Evolutionary conservation across 306 rosid genomes (phyloP).

Genomic region (Vigna angularis): DNA sequence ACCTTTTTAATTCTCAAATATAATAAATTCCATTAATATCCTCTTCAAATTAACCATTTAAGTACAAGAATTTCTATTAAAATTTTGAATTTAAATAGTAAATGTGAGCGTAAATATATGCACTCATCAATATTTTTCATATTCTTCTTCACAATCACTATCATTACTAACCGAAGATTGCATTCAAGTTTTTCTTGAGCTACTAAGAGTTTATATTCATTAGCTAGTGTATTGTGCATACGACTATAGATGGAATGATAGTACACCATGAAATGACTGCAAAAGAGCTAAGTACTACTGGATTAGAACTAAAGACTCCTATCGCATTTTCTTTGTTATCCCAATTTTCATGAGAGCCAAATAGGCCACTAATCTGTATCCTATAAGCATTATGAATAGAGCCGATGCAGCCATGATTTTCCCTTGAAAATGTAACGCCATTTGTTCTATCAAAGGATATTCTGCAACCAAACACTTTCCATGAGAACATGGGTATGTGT

Average conservation of each 20-base stretch:
- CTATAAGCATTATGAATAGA: slow-evolving; percentile 56
- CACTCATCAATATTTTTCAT: too few relatives aligned
- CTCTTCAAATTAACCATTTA: too few relatives aligned
- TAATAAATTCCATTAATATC: too few relatives aligned
- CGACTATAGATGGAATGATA: too few relatives aligned
- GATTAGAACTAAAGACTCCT: background rate
- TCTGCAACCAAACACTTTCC: slow-evolving; percentile 52
- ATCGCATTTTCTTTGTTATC: slow-evolving; percentile 38
- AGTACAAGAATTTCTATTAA: too few relatives aligned
- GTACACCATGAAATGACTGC: background rate
- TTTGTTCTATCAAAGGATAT: slow-evolving; percentile 45
- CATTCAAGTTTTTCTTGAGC: background rate
- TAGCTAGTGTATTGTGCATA: background rate
- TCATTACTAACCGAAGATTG: too few relatives aligned
- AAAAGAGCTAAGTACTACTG: background rate
- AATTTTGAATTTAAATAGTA: too few relatives aligned
- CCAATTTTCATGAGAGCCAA: slow-evolving; percentile 64
- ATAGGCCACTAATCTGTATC: slow-evolving; percentile 64
- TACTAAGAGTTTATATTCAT: background rate
- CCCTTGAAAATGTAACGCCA: slow-evolving; percentile 52
- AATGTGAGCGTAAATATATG: too few relatives aligned
- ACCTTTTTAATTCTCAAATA: too few relatives aligned
- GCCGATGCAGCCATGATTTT: slow-evolving; percentile 40
- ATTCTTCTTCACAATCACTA: too few relatives aligned
- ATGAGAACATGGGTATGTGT: slow-evolving; percentile 52